These are phyloP conservation scores for Geotrichum histeridarum DNA, from an alignment of 1,139 yeast genomes.

Conservation along the genomic window DNA sequence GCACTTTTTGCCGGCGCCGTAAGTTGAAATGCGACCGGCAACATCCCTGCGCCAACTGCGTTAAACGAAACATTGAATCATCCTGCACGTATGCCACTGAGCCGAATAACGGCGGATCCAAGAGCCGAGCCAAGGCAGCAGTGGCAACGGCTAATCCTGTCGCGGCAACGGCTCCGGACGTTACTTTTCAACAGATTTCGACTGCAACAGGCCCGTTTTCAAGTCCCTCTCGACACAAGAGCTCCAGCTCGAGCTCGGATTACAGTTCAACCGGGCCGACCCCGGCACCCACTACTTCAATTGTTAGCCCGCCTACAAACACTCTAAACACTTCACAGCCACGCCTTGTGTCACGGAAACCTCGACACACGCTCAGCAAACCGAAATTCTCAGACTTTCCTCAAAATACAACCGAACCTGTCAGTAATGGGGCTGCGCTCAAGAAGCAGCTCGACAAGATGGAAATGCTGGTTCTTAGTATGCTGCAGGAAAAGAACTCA, in stretches of 20 bases:
- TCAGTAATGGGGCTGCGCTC: constrained; percentile 20
- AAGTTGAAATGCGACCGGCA: constrained; percentile 37
- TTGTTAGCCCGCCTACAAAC: constrained; percentile 3
- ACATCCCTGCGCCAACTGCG: constrained; percentile 36
- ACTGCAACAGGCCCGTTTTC: not conserved
- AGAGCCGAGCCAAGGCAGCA: not conserved
- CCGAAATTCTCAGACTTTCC: constrained; percentile 10
- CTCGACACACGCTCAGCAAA: constrained; percentile 1
- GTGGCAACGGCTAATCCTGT: not conserved
- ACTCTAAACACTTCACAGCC: not conserved
- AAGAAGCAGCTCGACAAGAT: constrained; percentile 32
- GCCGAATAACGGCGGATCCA: constrained; percentile 1
- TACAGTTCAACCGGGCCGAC: not conserved
- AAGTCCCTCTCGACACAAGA: not conserved
- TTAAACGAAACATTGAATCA: constrained; percentile 28
- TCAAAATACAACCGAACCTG: constrained; percentile 3
- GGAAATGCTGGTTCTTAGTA: constrained; percentile 31
- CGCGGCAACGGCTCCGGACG: not conserved
- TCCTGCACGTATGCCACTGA: constrained; percentile 27
- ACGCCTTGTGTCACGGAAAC: not conserved
- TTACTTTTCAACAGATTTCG: no score
- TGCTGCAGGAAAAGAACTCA: constrained; percentile 20
- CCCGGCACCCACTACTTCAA: not conserved
- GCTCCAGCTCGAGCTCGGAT: not conserved
- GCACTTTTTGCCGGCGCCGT: constrained; percentile 35